Evolutionary conservation across 129 eudicot genomes (phyloP), one percentile per base, ranked within the genome.

Genomic region (sunflower (Helianthus annuus)): DNA sequence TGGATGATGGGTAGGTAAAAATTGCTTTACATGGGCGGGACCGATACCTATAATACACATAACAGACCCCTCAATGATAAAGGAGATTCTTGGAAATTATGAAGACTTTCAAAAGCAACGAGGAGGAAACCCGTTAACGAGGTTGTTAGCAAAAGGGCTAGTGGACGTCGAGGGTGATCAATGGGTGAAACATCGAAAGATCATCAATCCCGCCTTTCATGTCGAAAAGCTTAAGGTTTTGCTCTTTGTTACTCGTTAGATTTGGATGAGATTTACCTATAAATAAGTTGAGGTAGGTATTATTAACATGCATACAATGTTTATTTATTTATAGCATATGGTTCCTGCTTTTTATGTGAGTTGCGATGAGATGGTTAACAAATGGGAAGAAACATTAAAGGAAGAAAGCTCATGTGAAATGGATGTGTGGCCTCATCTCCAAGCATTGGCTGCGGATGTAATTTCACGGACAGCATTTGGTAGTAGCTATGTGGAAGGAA

Each of bases 151-250:
- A 69, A 60, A 24, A 68, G 81, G 81, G 22, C 46, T 77, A 17
- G 64, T 14, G 3, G 40, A 19, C 7, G 70, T 58, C 0, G 81
- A 77, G 42, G 81, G 76, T 38, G 81, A 77, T 39, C 54, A 69
- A 24, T 77, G 81, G 81, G 81, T 60, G 53, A 69, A 77, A 69
- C 81, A 69, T 11, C 39, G 76, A 49, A 77, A 77, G 65, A 77
- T 77, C 54, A 77, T 77, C 38, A 77, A 77, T 24, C 76, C 81
- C 5, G 81, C 76, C 46, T 77, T 77, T 59, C 81, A 69, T 61
- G 76, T 69, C 46, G 81, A 77, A n/a, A 77, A 77, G 70, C 74
- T 76, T 44, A 76, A 76, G 80, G 80, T 76, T 52, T 8, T 56
- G 34, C 24, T 39, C n/a, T 42, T 42, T 42, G 46, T 42, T 42